Conservation (phyloP, 805 yeast genomes). For the Lipomyces oligophaga region DNA sequence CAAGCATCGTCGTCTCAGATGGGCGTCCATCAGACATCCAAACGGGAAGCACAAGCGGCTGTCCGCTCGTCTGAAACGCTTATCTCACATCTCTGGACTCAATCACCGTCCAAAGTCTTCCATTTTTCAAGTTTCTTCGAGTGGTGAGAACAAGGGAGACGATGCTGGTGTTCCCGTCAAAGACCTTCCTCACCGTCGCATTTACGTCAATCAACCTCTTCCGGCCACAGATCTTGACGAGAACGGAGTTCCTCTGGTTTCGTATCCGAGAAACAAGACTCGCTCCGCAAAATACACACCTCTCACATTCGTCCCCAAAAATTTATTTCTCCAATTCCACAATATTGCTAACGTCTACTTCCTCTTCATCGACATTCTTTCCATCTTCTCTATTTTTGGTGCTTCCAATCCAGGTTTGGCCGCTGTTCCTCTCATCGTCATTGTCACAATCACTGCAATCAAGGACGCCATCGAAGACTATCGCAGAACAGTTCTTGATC, state of each 20-base stretch:
- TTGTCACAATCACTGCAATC: slow-evolving; percentile 67
- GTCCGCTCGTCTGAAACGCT: slow-evolving; percentile 23
- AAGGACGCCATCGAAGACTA: slow-evolving; percentile 79
- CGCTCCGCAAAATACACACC: slow-evolving; percentile 96
- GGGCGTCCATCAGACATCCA: slow-evolving; percentile 28
- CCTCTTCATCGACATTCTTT: slow-evolving; percentile 65
- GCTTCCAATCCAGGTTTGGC: slow-evolving; percentile 68
- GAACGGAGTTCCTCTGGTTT: slow-evolving; percentile 53
- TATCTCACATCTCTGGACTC: slow-evolving; percentile 9
- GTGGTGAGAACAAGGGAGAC: slow-evolving; percentile 22
- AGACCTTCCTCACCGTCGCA: slow-evolving; percentile 37
- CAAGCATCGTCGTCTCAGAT: slow-evolving; percentile 23
- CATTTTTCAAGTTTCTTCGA: slow-evolving; percentile 6
- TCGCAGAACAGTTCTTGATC: slow-evolving; percentile 59
- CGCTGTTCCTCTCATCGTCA: slow-evolving; percentile 77
- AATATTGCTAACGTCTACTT: slow-evolving; percentile 91
- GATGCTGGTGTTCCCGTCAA: slow-evolving; percentile 15
- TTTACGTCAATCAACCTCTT: slow-evolving; percentile 50
- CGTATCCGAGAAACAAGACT: slow-evolving; percentile 85
- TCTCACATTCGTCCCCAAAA: slow-evolving; percentile 79
- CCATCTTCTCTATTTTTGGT: slow-evolving; percentile 65
- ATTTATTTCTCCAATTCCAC: slow-evolving; percentile 70
- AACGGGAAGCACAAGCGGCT: slow-evolving; percentile 14
- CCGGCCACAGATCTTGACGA: slow-evolving; percentile 47
- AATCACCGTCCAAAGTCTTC: slow-evolving; percentile 2